These are phyloP conservation scores for Termitomyces sp. DNA, from an alignment of 768 basidiomycete species.

Conservation along the genomic window DNA sequence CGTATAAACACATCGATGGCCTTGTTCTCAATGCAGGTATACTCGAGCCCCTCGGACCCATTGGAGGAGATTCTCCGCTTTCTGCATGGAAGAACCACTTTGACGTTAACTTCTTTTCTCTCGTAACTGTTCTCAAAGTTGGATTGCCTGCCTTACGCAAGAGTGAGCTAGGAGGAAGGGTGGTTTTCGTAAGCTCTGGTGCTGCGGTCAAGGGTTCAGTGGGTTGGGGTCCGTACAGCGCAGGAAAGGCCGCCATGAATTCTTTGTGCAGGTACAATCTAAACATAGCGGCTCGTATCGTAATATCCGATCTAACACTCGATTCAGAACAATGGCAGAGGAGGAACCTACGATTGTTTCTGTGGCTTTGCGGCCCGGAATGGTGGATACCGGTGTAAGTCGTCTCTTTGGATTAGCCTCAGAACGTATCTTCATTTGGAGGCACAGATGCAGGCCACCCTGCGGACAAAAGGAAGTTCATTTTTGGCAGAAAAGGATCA, in stretches of 20 bases:
- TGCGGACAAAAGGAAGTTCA: constrained; percentile 48
- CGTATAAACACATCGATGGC: constrained; percentile 65
- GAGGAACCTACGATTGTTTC: constrained; percentile 78
- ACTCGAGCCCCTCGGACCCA: constrained; percentile 63
- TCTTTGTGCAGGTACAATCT: constrained; percentile 66
- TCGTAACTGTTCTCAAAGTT: constrained; percentile 64
- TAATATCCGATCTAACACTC: not conserved
- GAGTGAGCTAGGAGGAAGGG: constrained; percentile 52
- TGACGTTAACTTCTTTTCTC: constrained; percentile 86
- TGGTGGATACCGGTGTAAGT: constrained; percentile 78
- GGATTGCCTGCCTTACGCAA: constrained; percentile 67
- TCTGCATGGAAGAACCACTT: constrained; percentile 70
- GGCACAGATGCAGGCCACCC: constrained; percentile 62
- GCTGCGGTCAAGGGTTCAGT: constrained; percentile 63
- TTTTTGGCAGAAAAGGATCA: constrained; percentile 56
- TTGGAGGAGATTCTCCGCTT: constrained; percentile 46
- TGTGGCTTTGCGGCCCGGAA: constrained; percentile 82
- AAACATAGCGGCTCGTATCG: not conserved
- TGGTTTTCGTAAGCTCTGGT: constrained; percentile 86
- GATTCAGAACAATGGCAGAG: constrained; percentile 68
- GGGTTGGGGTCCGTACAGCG: constrained; percentile 82
- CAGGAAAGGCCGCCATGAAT: constrained; percentile 88
- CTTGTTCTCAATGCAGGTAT: constrained; percentile 85
- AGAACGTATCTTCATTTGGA: not conserved
- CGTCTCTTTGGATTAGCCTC: not conserved